Percentiles rank a stretch among this genome's conserved stretches.
Evolutionary conservation across 768 basidiomycete species (phyloP).

Genomic region (Collybiopsis luxurians): DNA sequence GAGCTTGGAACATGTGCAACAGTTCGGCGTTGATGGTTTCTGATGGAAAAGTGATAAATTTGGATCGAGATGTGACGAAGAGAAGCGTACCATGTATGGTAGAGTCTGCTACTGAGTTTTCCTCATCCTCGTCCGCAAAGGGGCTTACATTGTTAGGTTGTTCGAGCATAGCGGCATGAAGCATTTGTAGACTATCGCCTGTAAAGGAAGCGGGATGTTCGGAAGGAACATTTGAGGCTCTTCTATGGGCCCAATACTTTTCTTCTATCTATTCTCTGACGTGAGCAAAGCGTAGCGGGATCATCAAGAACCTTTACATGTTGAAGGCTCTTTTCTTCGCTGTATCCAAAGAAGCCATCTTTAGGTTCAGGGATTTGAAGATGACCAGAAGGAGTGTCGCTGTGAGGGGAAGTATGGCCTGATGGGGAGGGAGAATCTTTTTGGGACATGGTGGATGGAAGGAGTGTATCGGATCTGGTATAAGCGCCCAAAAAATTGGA

Average conservation of each 20-base stretch:
- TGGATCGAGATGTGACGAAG: neutral
- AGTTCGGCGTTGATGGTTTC: conserved; percentile 44
- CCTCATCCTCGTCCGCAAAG: conserved; percentile 30
- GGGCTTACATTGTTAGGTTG: conserved; percentile 15
- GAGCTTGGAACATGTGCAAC: conserved; percentile 58
- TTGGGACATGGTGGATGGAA: neutral
- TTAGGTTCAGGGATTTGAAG: conserved; percentile 49
- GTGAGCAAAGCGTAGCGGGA: neutral
- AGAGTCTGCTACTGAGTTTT: conserved; percentile 16
- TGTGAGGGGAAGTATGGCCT: neutral
- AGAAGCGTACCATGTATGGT: conserved; percentile 12
- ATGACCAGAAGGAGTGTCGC: conserved; percentile 4
- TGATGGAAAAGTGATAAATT: conserved; percentile 11
- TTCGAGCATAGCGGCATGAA: conserved; percentile 25
- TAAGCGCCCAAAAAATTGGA: neutral
- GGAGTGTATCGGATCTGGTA: neutral
- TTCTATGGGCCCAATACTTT: conserved; percentile 65
- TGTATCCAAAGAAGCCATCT: conserved; percentile 79
- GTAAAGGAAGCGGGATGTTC: conserved; percentile 36
- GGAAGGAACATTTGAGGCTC: conserved; percentile 53
- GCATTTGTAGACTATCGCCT: conserved; percentile 34
- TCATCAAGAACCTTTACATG: conserved; percentile 48
- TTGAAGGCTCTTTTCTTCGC: conserved; percentile 72
- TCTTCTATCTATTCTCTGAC: conserved; percentile 59
- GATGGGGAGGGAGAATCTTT: neutral